Percentiles rank a stretch among this genome's conserved stretches.
Conservation (phyloP, 495 filamentous ascomycete genomes). For the Aspergillus nidulans region DNA sequence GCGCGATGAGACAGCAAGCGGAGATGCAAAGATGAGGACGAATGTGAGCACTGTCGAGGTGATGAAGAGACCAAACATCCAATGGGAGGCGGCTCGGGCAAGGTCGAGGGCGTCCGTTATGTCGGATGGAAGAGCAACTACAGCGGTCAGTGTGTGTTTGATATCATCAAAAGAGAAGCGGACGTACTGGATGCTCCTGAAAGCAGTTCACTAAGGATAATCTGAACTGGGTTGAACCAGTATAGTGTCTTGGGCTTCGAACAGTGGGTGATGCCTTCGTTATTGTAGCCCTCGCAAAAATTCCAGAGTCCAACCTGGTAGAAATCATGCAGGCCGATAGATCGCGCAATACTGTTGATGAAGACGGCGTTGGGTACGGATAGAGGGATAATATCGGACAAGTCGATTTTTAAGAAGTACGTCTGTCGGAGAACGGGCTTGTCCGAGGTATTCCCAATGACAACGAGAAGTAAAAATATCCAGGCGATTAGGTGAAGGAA, state of each 20-base stretch:
- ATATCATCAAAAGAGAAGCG: background rate
- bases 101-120: slow-evolving; percentile 68
- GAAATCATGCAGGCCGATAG: slow-evolving; percentile 86
- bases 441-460: slow-evolving; percentile 65
- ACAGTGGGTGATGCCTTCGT: slow-evolving; percentile 69
- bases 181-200: slow-evolving; percentile 69
- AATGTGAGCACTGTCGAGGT: slow-evolving; percentile 62
- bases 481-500: slow-evolving; percentile 67
- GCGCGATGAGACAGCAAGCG: slow-evolving; percentile 50
- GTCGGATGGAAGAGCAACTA: slow-evolving; percentile 72
- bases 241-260: slow-evolving; percentile 64
- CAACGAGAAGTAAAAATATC: slow-evolving; percentile 73
- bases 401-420: slow-evolving; percentile 79
- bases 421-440: slow-evolving; percentile 57
- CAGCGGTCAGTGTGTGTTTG: background rate
- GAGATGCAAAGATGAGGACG: slow-evolving; percentile 62
- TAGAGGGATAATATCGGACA: slow-evolving; percentile 76
- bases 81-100: slow-evolving; percentile 70
- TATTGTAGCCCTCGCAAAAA: slow-evolving; percentile 80
- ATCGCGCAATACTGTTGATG: slow-evolving; percentile 85
- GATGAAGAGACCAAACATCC: slow-evolving; percentile 90
- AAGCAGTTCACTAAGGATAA: slow-evolving; percentile 71
- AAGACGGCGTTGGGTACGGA: slow-evolving; percentile 69
- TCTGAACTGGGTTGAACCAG: slow-evolving; percentile 85
- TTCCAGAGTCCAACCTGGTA: slow-evolving; percentile 90